A percentile compares a stretch with the other conserved stretches of the same genome.
These are phyloP conservation scores for Phaseolus coccineus DNA, from an alignment of 331 rosid species.

Conservation along the genomic window DNA sequence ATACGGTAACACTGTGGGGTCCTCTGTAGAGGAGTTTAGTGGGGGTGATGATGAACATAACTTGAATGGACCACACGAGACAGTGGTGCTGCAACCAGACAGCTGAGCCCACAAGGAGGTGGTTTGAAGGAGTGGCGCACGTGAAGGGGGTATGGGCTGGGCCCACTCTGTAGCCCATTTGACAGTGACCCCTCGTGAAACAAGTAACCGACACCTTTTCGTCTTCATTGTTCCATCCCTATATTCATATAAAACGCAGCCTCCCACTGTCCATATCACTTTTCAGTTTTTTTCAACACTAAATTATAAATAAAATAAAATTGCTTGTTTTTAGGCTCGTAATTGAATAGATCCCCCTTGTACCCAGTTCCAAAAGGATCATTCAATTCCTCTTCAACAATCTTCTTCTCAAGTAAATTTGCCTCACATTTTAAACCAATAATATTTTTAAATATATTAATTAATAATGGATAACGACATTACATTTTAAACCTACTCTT, in stretches of 20 bases:
- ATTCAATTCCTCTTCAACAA: not conserved
- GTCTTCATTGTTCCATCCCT: not conserved
- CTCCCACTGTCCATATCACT: conserved; percentile 12
- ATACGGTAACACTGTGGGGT: conserved; percentile 20
- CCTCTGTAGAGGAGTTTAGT: not conserved
- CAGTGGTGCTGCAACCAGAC: conserved; percentile 17
- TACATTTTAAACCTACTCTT: no score
- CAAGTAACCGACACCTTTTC: conserved; percentile 45
- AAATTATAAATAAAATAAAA: not conserved
- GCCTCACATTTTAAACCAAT: no score
- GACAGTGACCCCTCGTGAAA: conserved; percentile 52
- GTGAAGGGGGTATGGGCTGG: conserved; percentile 53
- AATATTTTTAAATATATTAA: no score
- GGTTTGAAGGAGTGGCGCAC: conserved; percentile 51
- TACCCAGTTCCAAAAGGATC: not conserved
- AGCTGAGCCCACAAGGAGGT: conserved; percentile 50
- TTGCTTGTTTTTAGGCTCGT: not conserved
- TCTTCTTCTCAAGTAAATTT: no score
- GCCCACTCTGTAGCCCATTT: conserved; percentile 47
- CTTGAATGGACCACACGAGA: conserved; percentile 61
- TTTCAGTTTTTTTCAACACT: conserved; percentile 21
- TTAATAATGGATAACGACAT: not conserved
- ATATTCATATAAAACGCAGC: not conserved
- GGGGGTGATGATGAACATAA: conserved; percentile 27
- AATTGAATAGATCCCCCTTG: not conserved